Base-by-base conservation (phyloP, 2,329 filamentous ascomycete genomes). In the Sporothrix dimorphospora region DNA sequence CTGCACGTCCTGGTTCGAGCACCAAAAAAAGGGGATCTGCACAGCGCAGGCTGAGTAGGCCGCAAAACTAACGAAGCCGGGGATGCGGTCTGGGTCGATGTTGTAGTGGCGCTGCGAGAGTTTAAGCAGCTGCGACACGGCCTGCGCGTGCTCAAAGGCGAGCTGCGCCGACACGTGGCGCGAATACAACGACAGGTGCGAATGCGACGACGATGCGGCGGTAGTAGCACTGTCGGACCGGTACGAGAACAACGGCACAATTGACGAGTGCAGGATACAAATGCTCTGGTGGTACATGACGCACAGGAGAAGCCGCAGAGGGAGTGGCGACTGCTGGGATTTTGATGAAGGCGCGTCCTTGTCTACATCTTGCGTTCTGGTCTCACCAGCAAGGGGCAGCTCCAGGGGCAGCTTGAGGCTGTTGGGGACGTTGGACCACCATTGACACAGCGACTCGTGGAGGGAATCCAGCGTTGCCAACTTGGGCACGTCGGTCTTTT, bases 111-210 rank as follows among this genome's bases (percentile, higher is more conserved):
- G 11, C 53, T 57, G 53, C 27, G 53, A 34, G 53, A 34, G 3
- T 8, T 19, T 19, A 8, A 57, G 11, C 53, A 57, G 53, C 53
- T 57, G 27, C 53, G 53, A 57, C 27, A 57, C 53, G 53, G 53
- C 53, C 53, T 57, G 53, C 27, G 53, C 53, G 53, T 57, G 53
- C 27, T 57, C 53, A 57, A 57, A 57, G 53, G 53, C 53, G 53
- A 57, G 53, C 27, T 57, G 53, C 24, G 53, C 53, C 5, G 53
- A 57, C 27, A 57, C 53, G 53, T 57, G 53, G 53, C 53, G 53
- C 53, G 53, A 57, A 57, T 57, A 57, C 24, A 57, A 34, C 24
- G 53, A 57, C 1, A 57, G 53, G 14, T 34, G 53, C 27, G 53
- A 57, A 34, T 57, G 53, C 1, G 27, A 34, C 24, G 27, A 34